Evolutionary conservation across 2,329 filamentous ascomycete species (phyloP).

Genomic region (Aspergillus ochraceus): DNA sequence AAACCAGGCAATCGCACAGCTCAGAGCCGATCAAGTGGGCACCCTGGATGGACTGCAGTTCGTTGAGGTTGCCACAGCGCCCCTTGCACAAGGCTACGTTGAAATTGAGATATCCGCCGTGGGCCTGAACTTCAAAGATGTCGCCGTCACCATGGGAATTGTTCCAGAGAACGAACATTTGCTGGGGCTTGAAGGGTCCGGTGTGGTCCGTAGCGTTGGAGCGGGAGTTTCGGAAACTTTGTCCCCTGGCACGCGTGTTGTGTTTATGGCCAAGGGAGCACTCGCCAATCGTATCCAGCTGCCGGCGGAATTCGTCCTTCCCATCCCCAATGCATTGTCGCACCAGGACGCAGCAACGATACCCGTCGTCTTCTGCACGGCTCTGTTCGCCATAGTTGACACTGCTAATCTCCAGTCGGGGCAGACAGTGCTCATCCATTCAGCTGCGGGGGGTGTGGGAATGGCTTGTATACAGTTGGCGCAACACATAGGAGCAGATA

Average conservation of each 20-base stretch:
- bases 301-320: slow-evolving; percentile 9
- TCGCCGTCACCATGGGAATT: slow-evolving; percentile 20
- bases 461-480: slow-evolving; percentile 21
- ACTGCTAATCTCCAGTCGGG: slow-evolving; percentile 16
- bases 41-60: slow-evolving; percentile 11
- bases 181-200: slow-evolving; percentile 46
- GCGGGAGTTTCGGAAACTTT: slow-evolving; percentile 25
- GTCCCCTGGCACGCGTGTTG: slow-evolving; percentile 41
- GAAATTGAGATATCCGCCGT: slow-evolving; percentile 23
- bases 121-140: slow-evolving; percentile 22
- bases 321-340: slow-evolving; percentile 27
- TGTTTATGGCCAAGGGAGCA: slow-evolving; percentile 6
- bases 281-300: slow-evolving; percentile 13
- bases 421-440: slow-evolving; percentile 24
- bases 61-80: slow-evolving; percentile 2
- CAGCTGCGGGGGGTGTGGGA: slow-evolving; percentile 20
- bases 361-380: slow-evolving; percentile 22
- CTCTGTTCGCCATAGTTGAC: slow-evolving; percentile 23
- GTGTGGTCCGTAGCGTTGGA: slow-evolving; percentile 36
- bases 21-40: slow-evolving; percentile 7
- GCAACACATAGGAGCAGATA: slow-evolving; percentile 7
- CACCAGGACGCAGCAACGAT: slow-evolving; percentile 31
- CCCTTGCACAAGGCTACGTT: slow-evolving; percentile 16
- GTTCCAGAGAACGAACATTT: slow-evolving; percentile 30
- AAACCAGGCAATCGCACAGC: neutral